These are phyloP conservation scores for Alternaria sp. DNA, from an alignment of 2,329 filamentous ascomycete genomes.

Conservation along the genomic window DNA sequence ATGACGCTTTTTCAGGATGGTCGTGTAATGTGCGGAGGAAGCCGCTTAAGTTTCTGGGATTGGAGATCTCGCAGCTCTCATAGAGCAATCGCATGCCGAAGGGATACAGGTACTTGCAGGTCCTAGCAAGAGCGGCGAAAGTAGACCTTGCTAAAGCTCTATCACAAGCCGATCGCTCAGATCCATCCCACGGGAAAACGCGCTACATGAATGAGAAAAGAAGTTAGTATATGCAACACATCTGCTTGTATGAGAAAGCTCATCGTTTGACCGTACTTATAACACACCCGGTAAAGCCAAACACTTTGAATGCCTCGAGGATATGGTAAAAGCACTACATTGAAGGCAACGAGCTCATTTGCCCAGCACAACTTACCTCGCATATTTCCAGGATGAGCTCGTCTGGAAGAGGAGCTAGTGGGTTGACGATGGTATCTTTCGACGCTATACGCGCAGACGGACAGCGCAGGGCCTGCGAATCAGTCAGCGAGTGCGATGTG, in stretches of 20 bases:
- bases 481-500: neutral
- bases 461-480: neutral
- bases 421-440: neutral
- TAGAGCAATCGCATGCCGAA: neutral
- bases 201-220: neutral
- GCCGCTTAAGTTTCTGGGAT: neutral
- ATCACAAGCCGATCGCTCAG: neutral
- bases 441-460: neutral
- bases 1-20: neutral
- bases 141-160: neutral
- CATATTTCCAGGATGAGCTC: neutral
- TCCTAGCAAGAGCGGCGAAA: neutral
- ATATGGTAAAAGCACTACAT: too few relatives aligned
- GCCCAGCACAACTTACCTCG: neutral
- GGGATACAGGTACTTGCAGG: neutral
- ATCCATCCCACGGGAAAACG: neutral
- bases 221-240: neutral
- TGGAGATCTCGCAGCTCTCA: neutral
- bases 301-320: too few relatives aligned
- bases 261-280: neutral
- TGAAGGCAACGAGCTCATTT: too few relatives aligned
- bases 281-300: neutral
- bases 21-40: neutral
- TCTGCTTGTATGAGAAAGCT: neutral
- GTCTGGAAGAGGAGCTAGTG: neutral